phyloP scores from a whole-genome alignment of 768 basidiomycete genomes.

The Serpula lacrymans region DNA sequence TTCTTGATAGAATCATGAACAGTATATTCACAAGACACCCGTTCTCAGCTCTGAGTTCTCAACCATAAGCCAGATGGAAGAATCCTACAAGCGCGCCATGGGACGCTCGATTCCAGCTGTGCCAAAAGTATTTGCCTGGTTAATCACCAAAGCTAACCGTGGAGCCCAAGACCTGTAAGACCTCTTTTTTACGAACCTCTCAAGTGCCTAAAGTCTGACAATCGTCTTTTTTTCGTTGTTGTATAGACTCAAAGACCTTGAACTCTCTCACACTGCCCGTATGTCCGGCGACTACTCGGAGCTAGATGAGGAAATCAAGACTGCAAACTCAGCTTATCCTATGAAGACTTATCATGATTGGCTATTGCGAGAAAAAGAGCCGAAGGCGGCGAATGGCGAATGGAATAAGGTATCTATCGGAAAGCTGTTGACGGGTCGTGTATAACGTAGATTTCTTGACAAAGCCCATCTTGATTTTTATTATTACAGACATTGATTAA shows the following conservation, averaged over 20 bases:
- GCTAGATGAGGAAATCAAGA: slow-evolving; percentile 17
- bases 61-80: slow-evolving; percentile 25
- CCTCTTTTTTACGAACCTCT: neutral
- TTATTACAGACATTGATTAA: too few species aligned
- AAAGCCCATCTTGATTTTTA: too few species aligned
- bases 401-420: slow-evolving; percentile 28
- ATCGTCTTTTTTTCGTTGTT: neutral
- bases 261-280: slow-evolving; percentile 20
- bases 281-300: slow-evolving; percentile 16
- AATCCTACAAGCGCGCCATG: slow-evolving; percentile 24
- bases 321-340: slow-evolving; percentile 20
- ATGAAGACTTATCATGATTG: slow-evolving; percentile 28
- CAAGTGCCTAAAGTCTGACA: neutral
- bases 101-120: slow-evolving; percentile 26
- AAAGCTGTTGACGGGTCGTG: slow-evolving; percentile 20
- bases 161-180: slow-evolving; percentile 30
- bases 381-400: neutral
- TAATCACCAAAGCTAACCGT: slow-evolving; percentile 25
- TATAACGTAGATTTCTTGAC: too few species aligned
- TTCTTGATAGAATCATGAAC: slow-evolving; percentile 21
- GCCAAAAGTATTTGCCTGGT: slow-evolving; percentile 21
- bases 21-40: slow-evolving; percentile 19
- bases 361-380: slow-evolving; percentile 12
- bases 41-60: slow-evolving; percentile 26
- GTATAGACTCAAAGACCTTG: slow-evolving; percentile 24